Evolutionary conservation across 73 alveolate species (phyloP).

Genomic region (Diophrys appendiculata): DNA sequence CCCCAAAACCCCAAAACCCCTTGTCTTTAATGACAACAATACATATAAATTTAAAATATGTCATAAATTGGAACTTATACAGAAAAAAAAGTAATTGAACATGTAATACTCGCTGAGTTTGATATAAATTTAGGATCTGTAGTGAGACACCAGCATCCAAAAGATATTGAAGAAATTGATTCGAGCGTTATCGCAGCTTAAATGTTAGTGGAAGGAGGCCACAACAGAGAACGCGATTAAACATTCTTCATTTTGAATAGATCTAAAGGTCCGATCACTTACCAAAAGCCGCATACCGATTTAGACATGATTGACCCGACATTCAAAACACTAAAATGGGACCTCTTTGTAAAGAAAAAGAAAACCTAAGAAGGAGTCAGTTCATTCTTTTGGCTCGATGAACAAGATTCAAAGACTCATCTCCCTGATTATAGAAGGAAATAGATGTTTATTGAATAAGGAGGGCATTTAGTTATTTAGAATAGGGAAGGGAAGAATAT

Average conservation of each 20-base stretch:
- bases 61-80: neutral
- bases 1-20: too few species aligned
- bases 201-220: conserved; percentile 90
- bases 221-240: conserved; percentile 74
- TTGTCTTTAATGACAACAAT: too few species aligned
- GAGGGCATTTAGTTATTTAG: too few species aligned
- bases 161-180: conserved; percentile 61
- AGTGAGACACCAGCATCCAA: conserved; percentile 75
- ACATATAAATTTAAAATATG: neutral
- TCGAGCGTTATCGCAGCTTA: conserved; percentile 76
- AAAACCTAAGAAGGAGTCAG: too few species aligned
- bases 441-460: too few species aligned
- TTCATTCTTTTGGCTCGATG: too few species aligned
- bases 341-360: too few species aligned
- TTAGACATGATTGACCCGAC: neutral
- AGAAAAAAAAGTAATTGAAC: conserved; percentile 66
- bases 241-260: conserved; percentile 75
- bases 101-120: conserved; percentile 76
- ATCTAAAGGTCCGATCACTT: conserved; percentile 9
- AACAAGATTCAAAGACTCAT: too few species aligned
- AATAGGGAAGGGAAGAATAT: too few species aligned
- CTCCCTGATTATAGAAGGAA: too few species aligned
- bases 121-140: conserved; percentile 79
- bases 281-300: neutral
- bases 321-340: neutral